Conservation (phyloP, 2,329 filamentous ascomycete species). For the Xylaria sp. region DNA sequence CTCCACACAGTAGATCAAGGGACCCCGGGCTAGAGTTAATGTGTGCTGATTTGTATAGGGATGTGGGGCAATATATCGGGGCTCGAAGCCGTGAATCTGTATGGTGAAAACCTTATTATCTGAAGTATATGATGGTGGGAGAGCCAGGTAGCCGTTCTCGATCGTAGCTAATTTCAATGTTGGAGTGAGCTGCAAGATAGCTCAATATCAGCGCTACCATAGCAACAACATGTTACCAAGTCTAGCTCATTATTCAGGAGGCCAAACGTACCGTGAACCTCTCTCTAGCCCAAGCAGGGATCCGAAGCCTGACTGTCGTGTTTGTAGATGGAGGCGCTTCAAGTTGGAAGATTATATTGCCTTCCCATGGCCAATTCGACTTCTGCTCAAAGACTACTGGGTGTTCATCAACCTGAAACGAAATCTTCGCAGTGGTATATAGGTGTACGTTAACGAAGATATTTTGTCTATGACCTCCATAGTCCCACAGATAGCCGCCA, state of each 20-base stretch:
- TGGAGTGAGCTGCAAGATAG: slow-evolving; percentile 51
- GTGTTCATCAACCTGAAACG: slow-evolving; percentile 52
- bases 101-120: slow-evolving; percentile 58
- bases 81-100: slow-evolving; percentile 57
- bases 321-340: slow-evolving; percentile 47
- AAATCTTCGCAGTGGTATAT: slow-evolving; percentile 62
- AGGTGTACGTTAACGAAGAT: slow-evolving; percentile 65
- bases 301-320: slow-evolving; percentile 60
- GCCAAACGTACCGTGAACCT: slow-evolving; percentile 44
- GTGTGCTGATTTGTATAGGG: slow-evolving; percentile 67
- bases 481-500: slow-evolving; percentile 67
- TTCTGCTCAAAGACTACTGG: slow-evolving; percentile 59
- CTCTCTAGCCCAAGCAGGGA: slow-evolving; percentile 63
- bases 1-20: slow-evolving; percentile 70
- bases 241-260: background rate
- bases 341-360: slow-evolving; percentile 60
- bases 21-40: slow-evolving; percentile 65
- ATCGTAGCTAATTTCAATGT: slow-evolving; percentile 48
- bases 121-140: slow-evolving; percentile 56
- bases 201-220: slow-evolving; percentile 25
- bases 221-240: slow-evolving; percentile 13
- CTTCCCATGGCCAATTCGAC: slow-evolving; percentile 69
- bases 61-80: slow-evolving; percentile 63
- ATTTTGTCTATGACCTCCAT: slow-evolving; percentile 45
- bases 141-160: slow-evolving; percentile 61